phyloP scores from a whole-genome alignment of 805 yeast genomes.

The Candida boidinii region DNA sequence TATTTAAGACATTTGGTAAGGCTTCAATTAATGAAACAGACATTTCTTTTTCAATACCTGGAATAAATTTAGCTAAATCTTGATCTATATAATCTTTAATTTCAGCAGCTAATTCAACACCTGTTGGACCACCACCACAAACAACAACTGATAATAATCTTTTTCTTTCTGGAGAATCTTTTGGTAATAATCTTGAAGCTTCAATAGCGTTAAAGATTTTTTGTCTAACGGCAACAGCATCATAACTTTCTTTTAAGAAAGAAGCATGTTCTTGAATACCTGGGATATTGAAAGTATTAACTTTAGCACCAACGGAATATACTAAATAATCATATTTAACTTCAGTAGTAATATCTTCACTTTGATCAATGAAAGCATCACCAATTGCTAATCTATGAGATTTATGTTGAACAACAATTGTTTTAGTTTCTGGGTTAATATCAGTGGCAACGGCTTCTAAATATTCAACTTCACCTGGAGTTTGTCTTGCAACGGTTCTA shows the following conservation, averaged over 20 bases:
- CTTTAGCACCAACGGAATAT: slow-evolving; percentile 89
- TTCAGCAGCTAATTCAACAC: slow-evolving; percentile 95
- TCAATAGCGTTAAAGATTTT: slow-evolving; percentile 81
- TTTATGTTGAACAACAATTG: slow-evolving; percentile 49
- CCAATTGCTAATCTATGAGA: slow-evolving; percentile 44
- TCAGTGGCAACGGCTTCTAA: slow-evolving; percentile 86
- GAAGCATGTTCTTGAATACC: slow-evolving; percentile 85
- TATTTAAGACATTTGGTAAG: slow-evolving; percentile 74
- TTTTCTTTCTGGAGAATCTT: slow-evolving; percentile 63
- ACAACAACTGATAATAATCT: slow-evolving; percentile 80
- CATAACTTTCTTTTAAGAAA: slow-evolving; percentile 82
- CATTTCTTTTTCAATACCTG: slow-evolving; percentile 71
- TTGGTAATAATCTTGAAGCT: slow-evolving; percentile 72
- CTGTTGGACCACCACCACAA: slow-evolving; percentile 98
- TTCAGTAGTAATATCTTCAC: slow-evolving; percentile 34
- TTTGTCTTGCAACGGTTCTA: slow-evolving; percentile 66
- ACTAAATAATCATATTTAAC: slow-evolving; percentile 73
- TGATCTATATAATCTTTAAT: slow-evolving; percentile 89
- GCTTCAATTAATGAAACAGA: slow-evolving; percentile 84
- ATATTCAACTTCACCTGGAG: slow-evolving; percentile 67
- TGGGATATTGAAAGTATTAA: slow-evolving; percentile 88
- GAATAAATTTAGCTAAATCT: slow-evolving; percentile 83
- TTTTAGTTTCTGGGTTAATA: slow-evolving; percentile 66
- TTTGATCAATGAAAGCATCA: slow-evolving; percentile 37
- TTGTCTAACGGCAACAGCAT: slow-evolving; percentile 73